Conservation (phyloP, 1,284 basidiomycete genomes). For the Amylostereum areolatum region DNA sequence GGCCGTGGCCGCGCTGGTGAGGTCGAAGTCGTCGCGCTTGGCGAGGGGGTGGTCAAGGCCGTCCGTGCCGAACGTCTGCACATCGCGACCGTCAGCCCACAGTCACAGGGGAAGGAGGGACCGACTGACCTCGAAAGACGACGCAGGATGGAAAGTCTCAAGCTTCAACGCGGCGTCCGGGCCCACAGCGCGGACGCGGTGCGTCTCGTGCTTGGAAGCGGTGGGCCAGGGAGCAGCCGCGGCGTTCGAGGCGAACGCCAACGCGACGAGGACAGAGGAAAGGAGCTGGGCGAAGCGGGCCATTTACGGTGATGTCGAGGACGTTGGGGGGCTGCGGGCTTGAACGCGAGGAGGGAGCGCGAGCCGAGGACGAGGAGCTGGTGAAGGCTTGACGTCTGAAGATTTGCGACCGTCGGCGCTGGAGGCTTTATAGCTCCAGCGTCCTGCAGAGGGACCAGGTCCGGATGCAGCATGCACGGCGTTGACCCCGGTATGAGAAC, state of each 20-base stretch:
- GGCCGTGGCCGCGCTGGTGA: constrained; percentile 22
- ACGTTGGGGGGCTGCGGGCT: no score
- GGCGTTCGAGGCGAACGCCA: constrained; percentile 21
- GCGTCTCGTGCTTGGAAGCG: constrained; percentile 31
- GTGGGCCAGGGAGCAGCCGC: constrained; percentile 23
- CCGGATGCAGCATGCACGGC: no score
- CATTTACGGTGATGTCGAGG: no score
- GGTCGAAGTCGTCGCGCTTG: constrained; percentile 22
- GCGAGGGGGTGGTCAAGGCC: constrained; percentile 29
- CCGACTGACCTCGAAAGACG: constrained; percentile 33
- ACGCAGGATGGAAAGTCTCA: constrained; percentile 36
- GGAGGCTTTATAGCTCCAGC: no score
- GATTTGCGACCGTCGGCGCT: no score
- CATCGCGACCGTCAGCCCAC: no score
- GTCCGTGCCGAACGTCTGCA: constrained; percentile 34
- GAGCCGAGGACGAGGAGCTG: no score
- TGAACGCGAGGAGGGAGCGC: no score
- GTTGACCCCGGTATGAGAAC: no score
- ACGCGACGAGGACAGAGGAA: constrained; percentile 22
- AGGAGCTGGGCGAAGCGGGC: constrained; percentile 24
- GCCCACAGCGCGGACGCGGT: constrained; percentile 30
- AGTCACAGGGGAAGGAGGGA: neutral
- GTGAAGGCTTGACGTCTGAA: no score
- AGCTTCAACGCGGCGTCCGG: constrained; percentile 23
- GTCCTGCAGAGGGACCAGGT: no score